These are phyloP conservation scores for Pseudozyma hubeiensis DNA, from an alignment of 1,284 basidiomycete genomes.

Conservation along the genomic window DNA sequence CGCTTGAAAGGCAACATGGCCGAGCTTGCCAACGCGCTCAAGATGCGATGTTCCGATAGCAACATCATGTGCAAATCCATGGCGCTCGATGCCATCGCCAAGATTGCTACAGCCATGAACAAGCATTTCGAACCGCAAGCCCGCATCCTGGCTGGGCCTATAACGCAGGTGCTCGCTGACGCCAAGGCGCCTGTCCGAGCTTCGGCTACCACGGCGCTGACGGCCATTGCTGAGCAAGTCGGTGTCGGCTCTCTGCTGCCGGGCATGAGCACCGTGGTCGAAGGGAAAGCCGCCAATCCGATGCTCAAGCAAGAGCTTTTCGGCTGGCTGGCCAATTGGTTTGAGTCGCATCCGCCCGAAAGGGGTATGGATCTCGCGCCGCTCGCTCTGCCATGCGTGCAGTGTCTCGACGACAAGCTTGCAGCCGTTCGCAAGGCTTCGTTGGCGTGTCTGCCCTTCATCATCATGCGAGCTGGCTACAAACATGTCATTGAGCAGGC, in stretches of 20 bases:
- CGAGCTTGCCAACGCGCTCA: slow-evolving; percentile 88
- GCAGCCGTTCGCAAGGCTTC: slow-evolving; percentile 92
- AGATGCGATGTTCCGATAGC: slow-evolving; percentile 87
- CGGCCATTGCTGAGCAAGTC: slow-evolving; percentile 85
- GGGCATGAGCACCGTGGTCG: slow-evolving; percentile 82
- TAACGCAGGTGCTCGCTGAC: slow-evolving; percentile 88
- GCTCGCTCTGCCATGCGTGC: slow-evolving; percentile 79
- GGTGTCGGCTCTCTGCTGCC: slow-evolving; percentile 83
- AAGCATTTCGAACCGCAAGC: slow-evolving; percentile 91
- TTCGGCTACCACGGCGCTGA: slow-evolving; percentile 81
- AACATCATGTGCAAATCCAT: slow-evolving; percentile 93
- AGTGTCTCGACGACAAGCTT: slow-evolving; percentile 89
- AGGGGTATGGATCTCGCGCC: slow-evolving; percentile 78
- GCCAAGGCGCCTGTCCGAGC: slow-evolving; percentile 89
- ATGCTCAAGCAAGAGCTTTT: slow-evolving; percentile 85
- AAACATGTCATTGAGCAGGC: slow-evolving; percentile 89
- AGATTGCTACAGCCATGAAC: slow-evolving; percentile 92
- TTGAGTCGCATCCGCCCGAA: slow-evolving; percentile 75
- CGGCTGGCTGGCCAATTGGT: slow-evolving; percentile 85
- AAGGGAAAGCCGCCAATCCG: slow-evolving; percentile 81
- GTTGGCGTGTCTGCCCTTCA: slow-evolving; percentile 80
- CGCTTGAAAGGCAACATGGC: slow-evolving; percentile 86
- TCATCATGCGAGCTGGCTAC: slow-evolving; percentile 83
- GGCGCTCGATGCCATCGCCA: slow-evolving; percentile 88
- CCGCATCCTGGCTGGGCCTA: slow-evolving; percentile 80